Evolutionary conservation across 129 eudicot genomes (phyloP).

Genomic region (Flaveria bidentis): DNA sequence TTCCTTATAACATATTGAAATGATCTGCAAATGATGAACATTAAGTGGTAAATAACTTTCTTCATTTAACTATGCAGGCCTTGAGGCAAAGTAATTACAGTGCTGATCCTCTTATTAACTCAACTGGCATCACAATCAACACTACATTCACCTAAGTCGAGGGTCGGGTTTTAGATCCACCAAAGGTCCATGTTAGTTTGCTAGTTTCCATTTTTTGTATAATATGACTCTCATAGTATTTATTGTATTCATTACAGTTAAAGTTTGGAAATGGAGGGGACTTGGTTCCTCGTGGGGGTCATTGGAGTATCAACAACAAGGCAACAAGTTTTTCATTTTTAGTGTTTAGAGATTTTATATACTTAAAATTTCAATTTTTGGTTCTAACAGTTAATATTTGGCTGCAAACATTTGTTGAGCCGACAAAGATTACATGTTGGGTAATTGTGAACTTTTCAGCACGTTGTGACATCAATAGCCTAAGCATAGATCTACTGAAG

Average conservation of each 20-base stretch:
- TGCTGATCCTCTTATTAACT: conserved; percentile 64
- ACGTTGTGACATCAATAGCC: conserved; percentile 45
- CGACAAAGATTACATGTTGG: conserved; percentile 50
- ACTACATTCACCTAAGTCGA: conserved; percentile 56
- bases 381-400: background rate
- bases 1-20: background rate
- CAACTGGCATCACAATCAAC: conserved; percentile 68
- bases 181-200: conserved; percentile 47
- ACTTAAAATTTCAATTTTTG: background rate
- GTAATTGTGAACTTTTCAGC: conserved; percentile 84
- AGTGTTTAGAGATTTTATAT: background rate
- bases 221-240: conserved; percentile 9
- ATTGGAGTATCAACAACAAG: conserved; percentile 65
- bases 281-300: conserved; percentile 58
- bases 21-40: background rate
- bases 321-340: conserved; percentile 22
- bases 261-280: conserved; percentile 68
- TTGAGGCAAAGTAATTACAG: conserved; percentile 40
- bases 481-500: conserved; percentile 41
- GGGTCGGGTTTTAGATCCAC: conserved; percentile 74
- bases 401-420: conserved; percentile 59
- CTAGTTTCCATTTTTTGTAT: background rate
- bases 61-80: conserved; percentile 25
- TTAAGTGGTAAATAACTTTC: background rate
- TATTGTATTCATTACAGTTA: conserved; percentile 43